These are phyloP conservation scores for Drosera spatulata DNA, from an alignment of 179 eudicot genomes.

Conservation along the genomic window DNA sequence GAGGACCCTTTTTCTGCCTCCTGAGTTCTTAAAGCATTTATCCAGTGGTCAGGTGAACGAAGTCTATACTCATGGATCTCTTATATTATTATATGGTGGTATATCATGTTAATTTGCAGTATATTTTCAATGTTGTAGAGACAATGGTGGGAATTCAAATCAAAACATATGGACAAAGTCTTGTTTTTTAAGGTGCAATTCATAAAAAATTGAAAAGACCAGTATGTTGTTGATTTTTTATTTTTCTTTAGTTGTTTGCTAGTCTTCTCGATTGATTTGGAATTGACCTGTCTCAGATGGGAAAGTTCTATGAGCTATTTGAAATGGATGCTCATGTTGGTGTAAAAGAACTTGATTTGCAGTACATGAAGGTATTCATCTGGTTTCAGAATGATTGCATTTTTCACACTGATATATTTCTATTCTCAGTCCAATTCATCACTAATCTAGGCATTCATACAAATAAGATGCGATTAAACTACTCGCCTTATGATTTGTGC, in stretches of 20 bases:
- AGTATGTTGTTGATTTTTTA: too few relatives aligned
- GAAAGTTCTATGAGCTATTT: slow-evolving; percentile 90
- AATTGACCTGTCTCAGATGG: slow-evolving; percentile 51
- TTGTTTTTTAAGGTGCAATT: slow-evolving; percentile 82
- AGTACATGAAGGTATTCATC: slow-evolving; percentile 83
- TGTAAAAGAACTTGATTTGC: slow-evolving; percentile 90
- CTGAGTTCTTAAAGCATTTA: slow-evolving; percentile 54
- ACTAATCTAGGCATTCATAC: too few relatives aligned
- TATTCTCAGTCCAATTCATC: neutral
- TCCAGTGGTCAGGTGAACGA: slow-evolving; percentile 73
- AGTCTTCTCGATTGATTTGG: too few relatives aligned
- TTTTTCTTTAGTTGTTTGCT: too few relatives aligned
- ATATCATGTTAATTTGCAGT: slow-evolving; percentile 7
- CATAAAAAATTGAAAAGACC: too few relatives aligned
- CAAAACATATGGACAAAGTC: slow-evolving; percentile 97
- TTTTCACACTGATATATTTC: neutral
- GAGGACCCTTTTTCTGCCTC: slow-evolving; percentile 77
- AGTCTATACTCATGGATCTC: slow-evolving; percentile 1
- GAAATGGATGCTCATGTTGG: slow-evolving; percentile 99
- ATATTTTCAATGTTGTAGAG: slow-evolving; percentile 35
- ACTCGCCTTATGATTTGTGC: neutral
- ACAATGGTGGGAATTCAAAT: slow-evolving; percentile 99
- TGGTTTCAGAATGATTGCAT: neutral
- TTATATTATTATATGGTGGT: neutral
- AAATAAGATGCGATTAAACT: too few relatives aligned